A percentile compares a stretch with the other conserved stretches of the same genome.
phyloP scores from a whole-genome alignment of 257 asterid genomes.

The Ligustrum vulgare region DNA sequence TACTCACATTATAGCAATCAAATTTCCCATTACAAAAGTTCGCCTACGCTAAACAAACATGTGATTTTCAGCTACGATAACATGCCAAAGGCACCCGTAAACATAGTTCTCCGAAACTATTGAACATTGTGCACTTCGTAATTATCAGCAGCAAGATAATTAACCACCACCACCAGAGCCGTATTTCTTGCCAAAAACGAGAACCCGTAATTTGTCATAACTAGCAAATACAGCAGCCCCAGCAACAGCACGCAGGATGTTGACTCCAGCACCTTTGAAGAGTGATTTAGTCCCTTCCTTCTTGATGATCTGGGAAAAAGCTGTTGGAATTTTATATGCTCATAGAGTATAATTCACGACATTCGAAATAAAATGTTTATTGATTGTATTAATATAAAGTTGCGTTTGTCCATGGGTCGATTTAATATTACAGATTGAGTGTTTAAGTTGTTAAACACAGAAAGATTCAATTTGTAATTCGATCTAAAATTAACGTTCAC shows the following conservation, averaged over 20 bases:
- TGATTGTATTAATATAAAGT: no score
- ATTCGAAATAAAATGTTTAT: no score
- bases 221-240: constrained; percentile 19
- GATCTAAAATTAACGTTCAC: no score
- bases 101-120: neutral
- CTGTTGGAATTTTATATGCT: no score
- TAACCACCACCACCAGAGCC: constrained; percentile 16
- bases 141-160: constrained; percentile 1
- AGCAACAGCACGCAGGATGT: constrained; percentile 18
- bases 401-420: no score
- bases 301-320: constrained; percentile 10
- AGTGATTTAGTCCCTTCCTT: constrained; percentile 14
- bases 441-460: no score
- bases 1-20: neutral
- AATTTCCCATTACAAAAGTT: neutral
- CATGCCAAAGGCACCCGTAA: neutral
- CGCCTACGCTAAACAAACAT: neutral
- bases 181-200: constrained; percentile 14
- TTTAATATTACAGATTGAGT: no score
- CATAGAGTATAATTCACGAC: no score
- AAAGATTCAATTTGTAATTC: no score
- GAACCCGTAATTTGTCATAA: constrained; percentile 15
- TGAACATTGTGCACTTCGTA: neutral
- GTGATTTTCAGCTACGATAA: neutral
- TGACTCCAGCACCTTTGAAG: constrained; percentile 17